Conservation (phyloP, 257 asterid species). For the Ilex aquifolium region DNA sequence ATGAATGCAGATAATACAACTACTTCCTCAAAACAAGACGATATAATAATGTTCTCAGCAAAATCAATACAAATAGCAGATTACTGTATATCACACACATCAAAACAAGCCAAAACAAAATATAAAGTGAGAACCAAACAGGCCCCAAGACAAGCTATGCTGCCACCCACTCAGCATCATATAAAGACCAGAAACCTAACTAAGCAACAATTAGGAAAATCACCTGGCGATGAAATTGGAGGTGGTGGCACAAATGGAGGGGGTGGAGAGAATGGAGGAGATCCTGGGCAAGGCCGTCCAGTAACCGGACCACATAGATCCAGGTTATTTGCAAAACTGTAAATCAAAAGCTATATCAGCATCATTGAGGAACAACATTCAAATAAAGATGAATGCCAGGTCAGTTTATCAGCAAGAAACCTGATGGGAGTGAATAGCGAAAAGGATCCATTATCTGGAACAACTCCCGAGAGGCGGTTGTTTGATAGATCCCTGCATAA, state of each 20-base stretch:
- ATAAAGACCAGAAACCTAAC: not conserved
- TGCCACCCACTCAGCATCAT: not conserved
- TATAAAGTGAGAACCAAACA: too few relatives aligned
- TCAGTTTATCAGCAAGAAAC: slow-evolving; percentile 27
- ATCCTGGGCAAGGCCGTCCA: slow-evolving; percentile 96
- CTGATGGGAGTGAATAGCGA: slow-evolving; percentile 95
- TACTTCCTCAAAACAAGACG: too few relatives aligned
- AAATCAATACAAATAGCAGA: too few relatives aligned
- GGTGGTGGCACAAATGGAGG: slow-evolving; percentile 96
- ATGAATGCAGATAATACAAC: too few relatives aligned
- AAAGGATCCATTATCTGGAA: slow-evolving; percentile 95
- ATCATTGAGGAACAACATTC: slow-evolving; percentile 11
- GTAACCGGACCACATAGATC: slow-evolving; percentile 94
- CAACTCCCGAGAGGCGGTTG: slow-evolving; percentile 79
- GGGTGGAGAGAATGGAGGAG: slow-evolving; percentile 99
- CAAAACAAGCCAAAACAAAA: too few relatives aligned
- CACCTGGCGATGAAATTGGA: slow-evolving; percentile 79
- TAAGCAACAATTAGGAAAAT: slow-evolving; percentile 10
- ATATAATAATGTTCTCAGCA: too few relatives aligned
- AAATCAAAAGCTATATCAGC: slow-evolving; percentile 17
- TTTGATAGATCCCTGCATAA: slow-evolving; percentile 82
- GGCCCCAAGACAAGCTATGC: too few relatives aligned
- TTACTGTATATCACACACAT: too few relatives aligned
- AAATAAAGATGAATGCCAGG: slow-evolving; percentile 3
- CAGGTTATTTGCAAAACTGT: slow-evolving; percentile 93